Percentiles rank a stretch among this genome's conserved stretches.
Conservation (phyloP, 2,329 filamentous ascomycete species). For the Ceratocystis smalleyi region DNA sequence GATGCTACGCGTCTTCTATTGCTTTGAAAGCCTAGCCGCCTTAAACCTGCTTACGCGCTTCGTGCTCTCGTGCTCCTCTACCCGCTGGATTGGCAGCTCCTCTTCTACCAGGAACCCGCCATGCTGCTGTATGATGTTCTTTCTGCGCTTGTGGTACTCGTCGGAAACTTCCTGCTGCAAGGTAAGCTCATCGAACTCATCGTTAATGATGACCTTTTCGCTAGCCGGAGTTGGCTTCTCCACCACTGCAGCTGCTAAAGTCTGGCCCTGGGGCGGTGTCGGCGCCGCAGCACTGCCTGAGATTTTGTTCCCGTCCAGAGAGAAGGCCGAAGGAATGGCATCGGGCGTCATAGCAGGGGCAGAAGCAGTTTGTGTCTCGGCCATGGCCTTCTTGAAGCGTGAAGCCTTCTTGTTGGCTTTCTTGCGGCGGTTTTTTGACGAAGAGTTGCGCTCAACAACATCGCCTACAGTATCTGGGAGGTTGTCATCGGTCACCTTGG, state of each 20-base stretch:
- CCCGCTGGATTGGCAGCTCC: slow-evolving; percentile 48
- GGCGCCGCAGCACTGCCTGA: slow-evolving; percentile 31
- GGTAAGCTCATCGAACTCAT: slow-evolving; percentile 44
- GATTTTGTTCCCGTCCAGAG: slow-evolving; percentile 13
- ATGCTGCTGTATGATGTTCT: slow-evolving; percentile 65
- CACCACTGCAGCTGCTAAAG: slow-evolving; percentile 44
- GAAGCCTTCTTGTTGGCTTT: slow-evolving; percentile 27
- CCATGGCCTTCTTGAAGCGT: slow-evolving; percentile 35
- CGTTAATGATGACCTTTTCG: slow-evolving; percentile 17
- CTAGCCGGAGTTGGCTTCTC: slow-evolving; percentile 32
- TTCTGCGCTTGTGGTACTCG: slow-evolving; percentile 71
- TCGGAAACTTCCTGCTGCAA: slow-evolving; percentile 57
- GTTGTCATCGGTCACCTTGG: slow-evolving; percentile 19
- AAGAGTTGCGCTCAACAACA: slow-evolving; percentile 33
- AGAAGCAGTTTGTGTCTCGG: neutral
- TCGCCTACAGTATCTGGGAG: slow-evolving; percentile 28
- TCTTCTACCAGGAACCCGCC: slow-evolving; percentile 67
- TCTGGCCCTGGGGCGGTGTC: slow-evolving; percentile 28
- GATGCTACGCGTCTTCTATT: slow-evolving; percentile 23
- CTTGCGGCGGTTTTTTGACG: slow-evolving; percentile 18
- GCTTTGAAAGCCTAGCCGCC: slow-evolving; percentile 47
- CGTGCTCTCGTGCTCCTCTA: slow-evolving; percentile 50
- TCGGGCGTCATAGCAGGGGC: slow-evolving; percentile 13
- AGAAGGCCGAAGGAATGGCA: slow-evolving; percentile 11
- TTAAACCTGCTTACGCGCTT: slow-evolving; percentile 58